phyloP scores from a whole-genome alignment of 78 protist genomes.

The Polysphondylium violaceum region DNA sequence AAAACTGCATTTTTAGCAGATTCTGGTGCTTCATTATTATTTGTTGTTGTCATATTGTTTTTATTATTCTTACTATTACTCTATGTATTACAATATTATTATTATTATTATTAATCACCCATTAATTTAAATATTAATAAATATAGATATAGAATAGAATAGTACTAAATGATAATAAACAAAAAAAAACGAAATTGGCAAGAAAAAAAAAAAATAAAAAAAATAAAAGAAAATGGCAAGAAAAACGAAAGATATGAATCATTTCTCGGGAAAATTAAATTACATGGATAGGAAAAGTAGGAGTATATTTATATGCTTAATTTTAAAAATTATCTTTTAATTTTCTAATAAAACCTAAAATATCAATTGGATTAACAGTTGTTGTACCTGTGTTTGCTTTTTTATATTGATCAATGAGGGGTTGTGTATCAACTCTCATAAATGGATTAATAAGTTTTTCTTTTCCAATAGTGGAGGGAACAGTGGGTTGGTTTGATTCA shows the following conservation, averaged over 20 bases:
- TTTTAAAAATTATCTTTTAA: conserved; percentile 62
- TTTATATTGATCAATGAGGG: not conserved
- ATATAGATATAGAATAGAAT: no score
- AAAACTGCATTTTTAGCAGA: conserved; percentile 39
- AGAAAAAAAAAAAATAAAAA: no score
- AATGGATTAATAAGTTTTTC: conserved; percentile 86
- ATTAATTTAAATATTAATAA: no score
- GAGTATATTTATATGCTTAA: no score
- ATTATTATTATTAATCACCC: not conserved
- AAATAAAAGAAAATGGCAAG: not conserved
- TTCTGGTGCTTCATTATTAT: not conserved
- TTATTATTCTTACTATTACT: no score
- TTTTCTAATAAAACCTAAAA: conserved; percentile 49
- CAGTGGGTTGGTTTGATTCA: conserved; percentile 59
- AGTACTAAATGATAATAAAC: no score
- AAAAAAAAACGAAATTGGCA: no score
- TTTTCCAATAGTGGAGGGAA: conserved; percentile 85
- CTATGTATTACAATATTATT: no score
- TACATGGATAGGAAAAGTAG: no score
- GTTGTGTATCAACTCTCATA: conserved; percentile 75
- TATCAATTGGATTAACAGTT: not conserved
- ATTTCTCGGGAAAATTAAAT: no score
- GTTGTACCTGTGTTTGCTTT: not conserved
- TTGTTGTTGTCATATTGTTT: not conserved
- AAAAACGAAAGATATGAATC: not conserved